Evolutionary conservation across 306 rosid genomes (phyloP), one percentile per base, ranked within the genome.

Genomic region (Malus sylvestris): DNA sequence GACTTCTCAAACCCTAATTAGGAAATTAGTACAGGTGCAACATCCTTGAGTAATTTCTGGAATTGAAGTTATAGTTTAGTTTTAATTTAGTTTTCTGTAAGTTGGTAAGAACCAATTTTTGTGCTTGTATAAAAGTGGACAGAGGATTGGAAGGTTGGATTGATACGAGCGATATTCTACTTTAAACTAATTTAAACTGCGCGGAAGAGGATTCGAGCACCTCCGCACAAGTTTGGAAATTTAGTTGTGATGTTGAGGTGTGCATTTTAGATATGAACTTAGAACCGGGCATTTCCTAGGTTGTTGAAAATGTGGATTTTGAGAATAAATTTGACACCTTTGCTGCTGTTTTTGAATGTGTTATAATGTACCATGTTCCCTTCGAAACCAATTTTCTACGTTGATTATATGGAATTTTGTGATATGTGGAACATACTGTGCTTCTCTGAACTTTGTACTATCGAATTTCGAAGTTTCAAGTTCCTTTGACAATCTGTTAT

Each of bases 41-140:
- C 32, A 52, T 58, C 40, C 30, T 42, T 12, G 30, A 60, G 58
- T 29, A 45, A 51, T 62, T 29, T 40, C 44, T 0, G 38, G 10
- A 2, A 16, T 59, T 15, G 64, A 58, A 44, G 27, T 40, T 59
- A 23, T 32, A 22, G 19, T 15, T 42, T 19, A 57, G 61, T 8
- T 15, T 42, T 67, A 11, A n/a, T 27, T 18, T 42, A 12, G 40
- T 18, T 44, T 46, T 49, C 55, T 49, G 20, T n/a, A 44, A 27
- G 46, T 73, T 59, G 76, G 67, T 35, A 40, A 72, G 67, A 61
- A 61, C 60, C 27, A 52, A 22, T 38, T n/a, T 75, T n/a, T 33
- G 32, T 51, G 79, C 27, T 22, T 33, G 52, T 30, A 10, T 19
- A 32, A 30, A 4, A 23, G 16, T 25, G 65, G 23, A 29, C 19